A percentile compares a stretch with the other conserved stretches of the same genome.
Evolutionary conservation across 768 basidiomycete species (phyloP).

Genomic region (Mycena galopus): DNA sequence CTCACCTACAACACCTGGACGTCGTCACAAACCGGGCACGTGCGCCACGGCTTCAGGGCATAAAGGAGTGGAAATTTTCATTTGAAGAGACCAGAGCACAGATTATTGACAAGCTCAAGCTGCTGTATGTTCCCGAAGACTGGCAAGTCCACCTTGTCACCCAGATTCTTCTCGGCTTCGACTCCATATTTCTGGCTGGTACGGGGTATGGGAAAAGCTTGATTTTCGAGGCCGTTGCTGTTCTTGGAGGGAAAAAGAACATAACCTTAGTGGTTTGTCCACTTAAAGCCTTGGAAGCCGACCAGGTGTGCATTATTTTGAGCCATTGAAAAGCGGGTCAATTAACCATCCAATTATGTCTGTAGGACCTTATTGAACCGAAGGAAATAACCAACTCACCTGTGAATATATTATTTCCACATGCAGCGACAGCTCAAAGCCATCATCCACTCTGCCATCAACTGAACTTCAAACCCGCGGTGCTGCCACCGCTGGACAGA

Average conservation of each 20-base stretch:
- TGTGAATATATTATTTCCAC: no score
- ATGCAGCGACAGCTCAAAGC: no score
- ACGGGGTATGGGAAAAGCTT: conserved; percentile 46
- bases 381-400: no score
- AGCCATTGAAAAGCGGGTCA: no score
- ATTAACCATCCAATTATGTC: no score
- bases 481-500: no score
- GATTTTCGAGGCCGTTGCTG: conserved; percentile 43
- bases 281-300: conserved; percentile 45
- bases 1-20: background rate
- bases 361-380: no score
- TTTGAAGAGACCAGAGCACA: background rate
- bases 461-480: no score
- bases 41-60: conserved; percentile 14
- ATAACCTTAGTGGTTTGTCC: conserved; percentile 44
- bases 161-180: conserved; percentile 12
- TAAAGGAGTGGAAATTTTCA: conserved; percentile 6
- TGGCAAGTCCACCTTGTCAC: background rate
- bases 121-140: background rate
- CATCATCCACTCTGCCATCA: no score
- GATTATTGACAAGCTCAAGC: background rate
- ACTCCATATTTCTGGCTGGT: conserved; percentile 41
- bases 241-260: conserved; percentile 32
- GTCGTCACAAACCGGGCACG: background rate
- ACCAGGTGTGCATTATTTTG: conserved; percentile 47